These are phyloP conservation scores for Quercus agrifolia DNA, from an alignment of 306 rosid species.

Conservation along the genomic window DNA sequence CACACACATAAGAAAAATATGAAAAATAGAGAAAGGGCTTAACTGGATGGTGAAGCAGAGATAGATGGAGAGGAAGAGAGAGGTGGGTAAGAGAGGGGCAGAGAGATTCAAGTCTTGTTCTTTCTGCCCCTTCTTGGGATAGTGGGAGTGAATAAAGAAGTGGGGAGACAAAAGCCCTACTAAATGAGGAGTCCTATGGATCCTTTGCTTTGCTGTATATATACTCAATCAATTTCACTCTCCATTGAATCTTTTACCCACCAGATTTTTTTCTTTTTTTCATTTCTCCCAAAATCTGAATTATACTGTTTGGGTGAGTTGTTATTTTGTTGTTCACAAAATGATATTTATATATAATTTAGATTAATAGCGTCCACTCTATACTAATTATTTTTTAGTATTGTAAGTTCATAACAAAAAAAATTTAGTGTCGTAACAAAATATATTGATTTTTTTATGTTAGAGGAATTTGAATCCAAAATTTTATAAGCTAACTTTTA, in stretches of 20 bases:
- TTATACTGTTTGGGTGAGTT: no score
- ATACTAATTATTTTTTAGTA: no score
- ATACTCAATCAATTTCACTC: constrained; percentile 6
- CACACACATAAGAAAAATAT: neutral
- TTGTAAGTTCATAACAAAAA: no score
- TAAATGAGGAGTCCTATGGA: neutral
- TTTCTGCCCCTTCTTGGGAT: constrained; percentile 22
- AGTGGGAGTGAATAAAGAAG: constrained; percentile 3
- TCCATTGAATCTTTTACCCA: constrained; percentile 2
- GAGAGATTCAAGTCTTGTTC: constrained; percentile 20
- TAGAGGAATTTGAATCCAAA: no score
- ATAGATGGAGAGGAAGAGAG: neutral
- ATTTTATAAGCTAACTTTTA: no score
- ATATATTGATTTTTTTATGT: no score
- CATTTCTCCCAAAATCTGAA: no score
- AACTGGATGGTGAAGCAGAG: neutral
- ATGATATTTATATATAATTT: no score
- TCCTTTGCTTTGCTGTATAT: constrained; percentile 9
- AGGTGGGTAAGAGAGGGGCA: constrained; percentile 14
- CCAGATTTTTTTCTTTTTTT: neutral
- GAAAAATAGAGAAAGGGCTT: neutral
- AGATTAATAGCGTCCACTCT: no score
- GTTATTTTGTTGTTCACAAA: no score
- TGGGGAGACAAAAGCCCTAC: constrained; percentile 31
- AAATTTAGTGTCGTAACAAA: no score